Conservation (phyloP, 371 early-diverging fungal genomes). For the Mortierella polycephala region DNA sequence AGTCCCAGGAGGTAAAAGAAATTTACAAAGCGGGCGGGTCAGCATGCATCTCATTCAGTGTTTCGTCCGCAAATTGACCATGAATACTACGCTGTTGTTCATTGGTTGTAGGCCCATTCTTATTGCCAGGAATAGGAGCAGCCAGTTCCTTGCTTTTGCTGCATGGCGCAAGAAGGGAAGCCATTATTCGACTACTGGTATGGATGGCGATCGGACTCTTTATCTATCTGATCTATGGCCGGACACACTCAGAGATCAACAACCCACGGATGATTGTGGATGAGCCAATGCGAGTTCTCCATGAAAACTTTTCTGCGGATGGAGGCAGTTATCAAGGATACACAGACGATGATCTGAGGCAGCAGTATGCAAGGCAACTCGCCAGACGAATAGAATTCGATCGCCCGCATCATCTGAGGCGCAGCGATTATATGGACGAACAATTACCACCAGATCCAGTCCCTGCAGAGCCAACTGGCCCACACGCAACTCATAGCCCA, state of each 20-base stretch:
- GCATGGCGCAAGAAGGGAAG: constrained; percentile 36
- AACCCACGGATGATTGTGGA: constrained; percentile 37
- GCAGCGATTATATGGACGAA: constrained; percentile 13
- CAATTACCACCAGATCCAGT: constrained; percentile 1
- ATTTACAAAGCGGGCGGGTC: background rate
- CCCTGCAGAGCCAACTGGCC: background rate
- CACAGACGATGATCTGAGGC: constrained; percentile 43
- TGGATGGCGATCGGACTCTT: constrained; percentile 50
- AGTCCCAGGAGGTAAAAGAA: constrained; percentile 72
- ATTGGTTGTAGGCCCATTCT: constrained; percentile 25
- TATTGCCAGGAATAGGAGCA: constrained; percentile 44
- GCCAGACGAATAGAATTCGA: constrained; percentile 37
- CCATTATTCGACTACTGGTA: constrained; percentile 37
- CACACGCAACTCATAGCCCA: background rate
- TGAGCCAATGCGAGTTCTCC: constrained; percentile 47
- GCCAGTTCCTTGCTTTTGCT: constrained; percentile 40
- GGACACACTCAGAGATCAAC: constrained; percentile 49
- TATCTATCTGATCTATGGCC: constrained; percentile 40
- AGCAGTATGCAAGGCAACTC: constrained; percentile 36
- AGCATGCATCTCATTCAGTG: background rate
- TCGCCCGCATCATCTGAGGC: constrained; percentile 16
- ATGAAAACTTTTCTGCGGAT: constrained; percentile 41
- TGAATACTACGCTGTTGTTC: background rate
- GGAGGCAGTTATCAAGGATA: constrained; percentile 34
- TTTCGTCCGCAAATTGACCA: background rate